These are phyloP conservation scores for Fusarium subglutinans DNA, from an alignment of 2,329 filamentous ascomycete species.

Conservation along the genomic window DNA sequence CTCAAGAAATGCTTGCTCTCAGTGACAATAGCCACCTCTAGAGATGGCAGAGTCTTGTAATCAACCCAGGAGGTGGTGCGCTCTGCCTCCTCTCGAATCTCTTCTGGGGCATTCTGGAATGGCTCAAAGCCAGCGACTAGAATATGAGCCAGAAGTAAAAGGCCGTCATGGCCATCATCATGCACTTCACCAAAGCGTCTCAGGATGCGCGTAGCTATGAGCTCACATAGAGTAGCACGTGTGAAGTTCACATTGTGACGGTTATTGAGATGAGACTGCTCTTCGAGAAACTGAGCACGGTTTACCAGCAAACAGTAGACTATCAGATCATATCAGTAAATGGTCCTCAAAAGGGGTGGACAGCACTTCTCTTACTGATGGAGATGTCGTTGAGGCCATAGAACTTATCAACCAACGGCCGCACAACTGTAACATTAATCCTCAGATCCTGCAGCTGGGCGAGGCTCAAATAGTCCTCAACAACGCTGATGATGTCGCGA, in stretches of 20 bases:
- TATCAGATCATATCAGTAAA: slow-evolving; percentile 42
- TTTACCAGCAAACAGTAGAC: slow-evolving; percentile 89
- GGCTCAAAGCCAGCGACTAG: slow-evolving; percentile 86
- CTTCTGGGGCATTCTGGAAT: slow-evolving; percentile 80
- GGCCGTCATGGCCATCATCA: slow-evolving; percentile 72
- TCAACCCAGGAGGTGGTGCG: slow-evolving; percentile 58
- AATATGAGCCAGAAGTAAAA: slow-evolving; percentile 80
- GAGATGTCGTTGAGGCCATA: slow-evolving; percentile 84
- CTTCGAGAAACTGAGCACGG: slow-evolving; percentile 78
- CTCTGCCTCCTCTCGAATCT: slow-evolving; percentile 69
- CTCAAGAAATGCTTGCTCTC: slow-evolving; percentile 83
- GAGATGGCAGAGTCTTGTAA: slow-evolving; percentile 73
- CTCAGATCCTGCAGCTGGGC: slow-evolving; percentile 83
- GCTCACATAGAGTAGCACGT: slow-evolving; percentile 80
- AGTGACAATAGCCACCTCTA: slow-evolving; percentile 85
- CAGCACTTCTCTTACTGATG: slow-evolving; percentile 61
- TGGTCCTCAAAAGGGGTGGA: neutral
- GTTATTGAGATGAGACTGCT: slow-evolving; percentile 79
- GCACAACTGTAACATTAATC: slow-evolving; percentile 82
- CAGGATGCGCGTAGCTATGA: slow-evolving; percentile 81
- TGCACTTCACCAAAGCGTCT: slow-evolving; percentile 83
- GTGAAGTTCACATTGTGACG: slow-evolving; percentile 85
- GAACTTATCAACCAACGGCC: slow-evolving; percentile 84
- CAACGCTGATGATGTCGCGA: slow-evolving; percentile 69
- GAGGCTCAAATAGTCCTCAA: slow-evolving; percentile 71